Conservation (phyloP, 257 asterid species). For the Vinca minor region DNA sequence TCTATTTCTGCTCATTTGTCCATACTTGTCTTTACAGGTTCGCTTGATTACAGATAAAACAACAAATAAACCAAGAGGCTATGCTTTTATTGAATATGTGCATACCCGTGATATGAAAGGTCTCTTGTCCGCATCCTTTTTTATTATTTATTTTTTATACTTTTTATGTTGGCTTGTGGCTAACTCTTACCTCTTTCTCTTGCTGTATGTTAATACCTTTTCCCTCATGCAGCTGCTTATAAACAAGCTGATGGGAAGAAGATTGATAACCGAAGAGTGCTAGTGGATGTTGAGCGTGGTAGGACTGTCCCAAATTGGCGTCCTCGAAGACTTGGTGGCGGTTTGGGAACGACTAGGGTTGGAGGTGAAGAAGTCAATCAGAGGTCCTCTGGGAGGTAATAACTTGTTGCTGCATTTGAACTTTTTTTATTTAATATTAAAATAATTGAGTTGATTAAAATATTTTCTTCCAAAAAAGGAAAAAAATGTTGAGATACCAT, state of each 20-base stretch:
- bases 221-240: slow-evolving; percentile 69
- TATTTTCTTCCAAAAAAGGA: not conserved
- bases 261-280: slow-evolving; percentile 86
- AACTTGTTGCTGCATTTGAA: slow-evolving; percentile 6
- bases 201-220: slow-evolving; percentile 1
- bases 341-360: slow-evolving; percentile 81
- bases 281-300: slow-evolving; percentile 98
- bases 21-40: slow-evolving; percentile 52
- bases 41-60: too few relatives aligned
- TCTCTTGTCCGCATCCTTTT: too few relatives aligned
- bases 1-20: slow-evolving; percentile 20
- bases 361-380: slow-evolving; percentile 69
- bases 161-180: not conserved
- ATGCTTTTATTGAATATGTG: too few relatives aligned
- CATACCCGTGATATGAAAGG: too few relatives aligned
- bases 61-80: too few relatives aligned
- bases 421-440: not conserved
- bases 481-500: not conserved
- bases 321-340: slow-evolving; percentile 96
- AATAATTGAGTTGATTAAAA: not conserved
- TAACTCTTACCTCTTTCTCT: not conserved
- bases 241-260: slow-evolving; percentile 98
- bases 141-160: too few relatives aligned
- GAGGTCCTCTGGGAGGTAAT: slow-evolving; percentile 56
- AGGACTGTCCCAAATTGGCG: slow-evolving; percentile 99